Evolutionary conservation across 2,329 filamentous ascomycete genomes (phyloP).

Genomic region (Trichoderma polysporum): DNA sequence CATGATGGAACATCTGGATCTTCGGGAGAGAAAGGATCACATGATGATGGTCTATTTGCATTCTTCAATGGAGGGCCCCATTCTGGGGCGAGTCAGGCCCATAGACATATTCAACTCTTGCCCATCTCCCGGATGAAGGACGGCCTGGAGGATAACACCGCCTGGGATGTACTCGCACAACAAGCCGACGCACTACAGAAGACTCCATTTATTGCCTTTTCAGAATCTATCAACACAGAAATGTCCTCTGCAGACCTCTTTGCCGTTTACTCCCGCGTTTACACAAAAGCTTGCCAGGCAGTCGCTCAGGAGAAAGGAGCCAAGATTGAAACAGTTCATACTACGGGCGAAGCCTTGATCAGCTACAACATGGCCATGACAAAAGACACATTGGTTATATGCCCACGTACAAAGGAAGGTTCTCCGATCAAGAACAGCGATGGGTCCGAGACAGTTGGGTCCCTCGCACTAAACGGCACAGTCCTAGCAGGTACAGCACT

Average conservation of each 20-base stretch:
- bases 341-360: slow-evolving; percentile 48
- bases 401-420: slow-evolving; percentile 56
- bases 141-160: slow-evolving; percentile 39
- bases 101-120: slow-evolving; percentile 70
- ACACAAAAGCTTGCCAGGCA: slow-evolving; percentile 44
- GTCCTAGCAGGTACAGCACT: slow-evolving; percentile 63
- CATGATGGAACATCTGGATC: neutral
- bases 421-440: slow-evolving; percentile 31
- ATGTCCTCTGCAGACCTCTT: slow-evolving; percentile 41
- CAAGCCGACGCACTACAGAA: slow-evolving; percentile 14
- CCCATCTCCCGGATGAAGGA: slow-evolving; percentile 63
- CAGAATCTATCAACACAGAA: slow-evolving; percentile 36
- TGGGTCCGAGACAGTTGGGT: slow-evolving; percentile 40
- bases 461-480: slow-evolving; percentile 58
- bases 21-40: neutral
- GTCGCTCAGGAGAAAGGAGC: slow-evolving; percentile 29
- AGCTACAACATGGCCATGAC: slow-evolving; percentile 67
- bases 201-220: slow-evolving; percentile 47
- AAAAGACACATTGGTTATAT: slow-evolving; percentile 50
- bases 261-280: slow-evolving; percentile 48
- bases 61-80: slow-evolving; percentile 71
- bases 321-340: slow-evolving; percentile 21
- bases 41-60: slow-evolving; percentile 50
- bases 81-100: slow-evolving; percentile 70
- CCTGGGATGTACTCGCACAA: slow-evolving; percentile 53